phyloP scores from a whole-genome alignment of 1,284 basidiomycete species.

The Porogramme epimiltina region DNA sequence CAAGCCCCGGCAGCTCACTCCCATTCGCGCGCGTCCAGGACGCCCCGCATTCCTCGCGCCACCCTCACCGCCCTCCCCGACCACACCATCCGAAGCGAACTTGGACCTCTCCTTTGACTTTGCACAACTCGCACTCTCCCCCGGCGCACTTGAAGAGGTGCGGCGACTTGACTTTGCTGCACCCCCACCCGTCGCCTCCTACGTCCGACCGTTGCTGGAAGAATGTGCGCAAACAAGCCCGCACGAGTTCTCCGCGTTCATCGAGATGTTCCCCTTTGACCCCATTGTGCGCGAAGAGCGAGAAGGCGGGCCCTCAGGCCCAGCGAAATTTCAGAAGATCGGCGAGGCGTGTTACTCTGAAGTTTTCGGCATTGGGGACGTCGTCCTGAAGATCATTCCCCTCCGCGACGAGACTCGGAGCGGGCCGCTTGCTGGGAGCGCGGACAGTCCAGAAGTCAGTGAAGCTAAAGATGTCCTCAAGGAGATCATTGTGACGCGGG shows the following conservation, averaged over 20 bases:
- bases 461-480: conserved; percentile 79
- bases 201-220: conserved; percentile 59
- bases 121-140: conserved; percentile 46
- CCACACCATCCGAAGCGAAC: conserved; percentile 50
- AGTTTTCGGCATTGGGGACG: conserved; percentile 87
- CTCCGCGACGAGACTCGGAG: conserved; percentile 51
- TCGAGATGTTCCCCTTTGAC: conserved; percentile 75
- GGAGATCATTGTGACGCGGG: conserved; percentile 86
- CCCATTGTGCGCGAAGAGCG: conserved; percentile 44
- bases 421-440: conserved; percentile 48
- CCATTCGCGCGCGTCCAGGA: conserved; percentile 48
- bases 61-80: conserved; percentile 52
- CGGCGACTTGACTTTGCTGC: conserved; percentile 12
- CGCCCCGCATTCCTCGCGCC: conserved; percentile 45
- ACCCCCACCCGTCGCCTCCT: conserved; percentile 35
- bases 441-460: conserved; percentile 66
- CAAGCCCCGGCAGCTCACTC: conserved; percentile 63
- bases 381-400: conserved; percentile 89
- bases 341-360: conserved; percentile 98
- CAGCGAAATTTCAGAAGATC: conserved; percentile 70
- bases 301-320: not conserved
- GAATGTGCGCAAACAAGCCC: conserved; percentile 70
- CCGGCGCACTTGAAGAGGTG: conserved; percentile 18
- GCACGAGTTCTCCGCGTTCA: conserved; percentile 79
- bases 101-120: conserved; percentile 62